Evolutionary conservation across 257 asterid genomes (phyloP).

Genomic region (Nemophila menziesii): DNA sequence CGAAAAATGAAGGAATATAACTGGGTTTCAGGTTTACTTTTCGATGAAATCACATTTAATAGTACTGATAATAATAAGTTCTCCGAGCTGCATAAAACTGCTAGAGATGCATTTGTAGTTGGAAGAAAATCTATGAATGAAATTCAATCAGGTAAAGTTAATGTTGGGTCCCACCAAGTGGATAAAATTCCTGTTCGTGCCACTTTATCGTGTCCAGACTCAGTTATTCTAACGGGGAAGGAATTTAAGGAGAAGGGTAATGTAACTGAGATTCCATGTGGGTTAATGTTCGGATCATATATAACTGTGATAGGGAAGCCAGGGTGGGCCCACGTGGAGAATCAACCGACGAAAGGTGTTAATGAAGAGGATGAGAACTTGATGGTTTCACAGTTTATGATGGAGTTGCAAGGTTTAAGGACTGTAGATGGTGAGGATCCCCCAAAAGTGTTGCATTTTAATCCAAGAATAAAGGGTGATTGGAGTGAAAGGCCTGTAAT

Average conservation of each 20-base stretch:
- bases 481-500: constrained; percentile 81
- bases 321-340: constrained; percentile 33
- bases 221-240: constrained; percentile 39
- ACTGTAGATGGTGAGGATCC: constrained; percentile 95
- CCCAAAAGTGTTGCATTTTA: constrained; percentile 80
- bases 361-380: constrained; percentile 20
- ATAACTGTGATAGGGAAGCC: constrained; percentile 80
- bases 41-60: constrained; percentile 44
- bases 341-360: constrained; percentile 31
- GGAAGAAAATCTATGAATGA: constrained; percentile 62
- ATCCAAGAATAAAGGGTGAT: constrained; percentile 86
- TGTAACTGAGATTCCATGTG: constrained; percentile 78
- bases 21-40: constrained; percentile 51
- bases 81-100: constrained; percentile 55
- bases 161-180: constrained; percentile 24
- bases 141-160: constrained; percentile 43
- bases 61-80: constrained; percentile 45
- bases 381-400: constrained; percentile 67
- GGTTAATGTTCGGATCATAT: constrained; percentile 80
- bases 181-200: constrained; percentile 14
- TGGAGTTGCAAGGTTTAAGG: constrained; percentile 83
- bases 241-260: constrained; percentile 34
- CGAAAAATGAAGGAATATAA: constrained; percentile 39
- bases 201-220: constrained; percentile 58
- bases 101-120: constrained; percentile 58